Base-by-base conservation (phyloP, 257 asterid species). In the Ehretia macrophylla region DNA sequence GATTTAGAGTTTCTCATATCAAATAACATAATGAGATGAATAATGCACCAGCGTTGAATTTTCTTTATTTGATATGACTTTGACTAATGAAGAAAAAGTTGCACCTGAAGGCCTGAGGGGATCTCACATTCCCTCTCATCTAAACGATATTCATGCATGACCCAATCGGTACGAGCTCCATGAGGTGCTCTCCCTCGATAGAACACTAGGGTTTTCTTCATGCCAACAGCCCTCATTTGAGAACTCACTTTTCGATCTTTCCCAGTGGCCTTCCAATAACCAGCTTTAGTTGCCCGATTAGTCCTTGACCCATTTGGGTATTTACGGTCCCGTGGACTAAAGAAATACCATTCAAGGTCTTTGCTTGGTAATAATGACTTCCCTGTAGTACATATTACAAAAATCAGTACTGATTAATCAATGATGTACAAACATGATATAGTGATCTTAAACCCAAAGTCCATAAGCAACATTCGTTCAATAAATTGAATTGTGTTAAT, bases 241-340 rank as follows among this genome's bases (percentile, higher is more conserved):
- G 99, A 93, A 54, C 67, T 87, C 0, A 93, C 99, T 72, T 83
- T 90, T 50, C 99, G 75, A 19, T 93, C 99, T 80, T 93, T 93
- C 0, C 99, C 99, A 0, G 99, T 93, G 0, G 99, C 99, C 85
- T 93, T 93, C 99, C 99, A 93, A 21, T 93, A 93, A 9, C 99
- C 99, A 0, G 96, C 86, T 73, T 79, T 86, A 1, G 99, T 93
- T 17, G 99, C 99, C 17, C 97, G 83, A 51, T 93, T 93, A 0
- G 99, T 93, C 76, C 99, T 80, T 0, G 99, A 86, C 16, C 99
- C 99, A 52, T 93, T 93, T 0, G 99, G 99, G 42, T 93, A 93
- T 62, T 93, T 93, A 0, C 99, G 87, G 66, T 93, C 99, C 54
- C 97, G 74, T 13, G 97, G 97, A 68, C 99, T 85, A 49, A 89